phyloP scores from a whole-genome alignment of 495 filamentous ascomycete species.

The Cercophora scortea region DNA sequence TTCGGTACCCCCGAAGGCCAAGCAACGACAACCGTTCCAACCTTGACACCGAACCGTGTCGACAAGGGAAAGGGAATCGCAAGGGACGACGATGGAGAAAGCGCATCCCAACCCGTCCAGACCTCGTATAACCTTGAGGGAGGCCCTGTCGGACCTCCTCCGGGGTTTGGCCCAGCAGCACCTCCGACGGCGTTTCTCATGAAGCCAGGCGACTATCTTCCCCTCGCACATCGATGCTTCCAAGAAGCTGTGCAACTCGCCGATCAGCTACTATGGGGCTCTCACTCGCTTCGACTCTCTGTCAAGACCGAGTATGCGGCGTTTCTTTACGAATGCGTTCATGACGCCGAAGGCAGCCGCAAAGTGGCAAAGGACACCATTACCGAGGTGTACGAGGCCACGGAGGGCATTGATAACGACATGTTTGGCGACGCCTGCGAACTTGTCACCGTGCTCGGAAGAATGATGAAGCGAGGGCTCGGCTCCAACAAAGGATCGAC shows the following conservation, averaged over 20 bases:
- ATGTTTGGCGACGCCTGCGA: constrained; percentile 74
- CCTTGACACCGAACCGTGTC: constrained; percentile 16
- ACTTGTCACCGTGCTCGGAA: constrained; percentile 63
- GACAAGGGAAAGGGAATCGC: constrained; percentile 41
- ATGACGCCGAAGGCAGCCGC: constrained; percentile 67
- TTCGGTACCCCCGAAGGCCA: constrained; percentile 24
- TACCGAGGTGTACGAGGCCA: constrained; percentile 80
- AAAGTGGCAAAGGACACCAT: constrained; percentile 75
- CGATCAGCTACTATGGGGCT: constrained; percentile 67
- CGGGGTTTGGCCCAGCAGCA: constrained; percentile 43
- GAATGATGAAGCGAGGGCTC: constrained; percentile 67
- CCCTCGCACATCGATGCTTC: constrained; percentile 73
- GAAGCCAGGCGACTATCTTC: constrained; percentile 74
- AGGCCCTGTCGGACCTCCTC: constrained; percentile 42
- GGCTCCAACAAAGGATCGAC: constrained; percentile 16
- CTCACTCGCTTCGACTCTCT: constrained; percentile 81
- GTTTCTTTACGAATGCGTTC: constrained; percentile 88
- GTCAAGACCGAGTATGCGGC: constrained; percentile 92
- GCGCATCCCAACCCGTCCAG: constrained; percentile 24
- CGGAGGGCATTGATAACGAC: constrained; percentile 87
- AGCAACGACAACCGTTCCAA: constrained; percentile 15
- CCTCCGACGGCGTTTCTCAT: constrained; percentile 62
- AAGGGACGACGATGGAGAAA: constrained; percentile 19
- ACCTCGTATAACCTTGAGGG: constrained; percentile 39
- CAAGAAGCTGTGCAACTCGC: constrained; percentile 68